A percentile compares a stretch with the other conserved stretches of the same genome.
Evolutionary conservation across 345 rosid species (phyloP).

Genomic region (Populus nigra): DNA sequence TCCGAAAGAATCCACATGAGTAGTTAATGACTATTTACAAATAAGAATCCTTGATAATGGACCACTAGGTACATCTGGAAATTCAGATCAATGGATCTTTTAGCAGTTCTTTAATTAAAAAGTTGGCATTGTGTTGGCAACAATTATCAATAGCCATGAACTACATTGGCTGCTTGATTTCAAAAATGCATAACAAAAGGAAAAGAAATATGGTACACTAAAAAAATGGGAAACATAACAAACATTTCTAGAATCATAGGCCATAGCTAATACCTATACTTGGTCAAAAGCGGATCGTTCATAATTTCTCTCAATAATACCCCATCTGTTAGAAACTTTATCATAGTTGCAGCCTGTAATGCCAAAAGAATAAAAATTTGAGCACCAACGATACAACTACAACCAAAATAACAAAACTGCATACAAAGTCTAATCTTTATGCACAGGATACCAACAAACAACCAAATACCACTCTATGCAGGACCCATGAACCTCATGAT

Average conservation of each 20-base stretch:
- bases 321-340: constrained; percentile 94
- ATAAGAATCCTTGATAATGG: not conserved
- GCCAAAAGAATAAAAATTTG: constrained; percentile 29
- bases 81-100: not conserved
- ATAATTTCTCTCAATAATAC: constrained; percentile 94
- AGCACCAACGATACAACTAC: constrained; percentile 5
- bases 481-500: constrained; percentile 1
- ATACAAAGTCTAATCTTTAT: not conserved
- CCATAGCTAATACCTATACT: constrained; percentile 63
- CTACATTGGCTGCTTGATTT: not conserved
- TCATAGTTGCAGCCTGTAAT: constrained; percentile 65
- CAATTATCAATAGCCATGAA: not conserved
- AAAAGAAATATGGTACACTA: not conserved
- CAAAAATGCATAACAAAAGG: not conserved
- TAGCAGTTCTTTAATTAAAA: not conserved
- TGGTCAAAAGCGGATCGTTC: constrained; percentile 97
- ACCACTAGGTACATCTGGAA: not conserved
- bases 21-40: too few relatives aligned
- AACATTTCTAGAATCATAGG: constrained; percentile 2
- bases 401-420: not conserved
- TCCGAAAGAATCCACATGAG: too few relatives aligned
- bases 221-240: not conserved
- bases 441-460: not conserved
- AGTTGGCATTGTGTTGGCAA: not conserved
- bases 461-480: not conserved